Base-by-base conservation (phyloP, 2,329 filamentous ascomycete species). In the Clarireedia hainanense region DNA sequence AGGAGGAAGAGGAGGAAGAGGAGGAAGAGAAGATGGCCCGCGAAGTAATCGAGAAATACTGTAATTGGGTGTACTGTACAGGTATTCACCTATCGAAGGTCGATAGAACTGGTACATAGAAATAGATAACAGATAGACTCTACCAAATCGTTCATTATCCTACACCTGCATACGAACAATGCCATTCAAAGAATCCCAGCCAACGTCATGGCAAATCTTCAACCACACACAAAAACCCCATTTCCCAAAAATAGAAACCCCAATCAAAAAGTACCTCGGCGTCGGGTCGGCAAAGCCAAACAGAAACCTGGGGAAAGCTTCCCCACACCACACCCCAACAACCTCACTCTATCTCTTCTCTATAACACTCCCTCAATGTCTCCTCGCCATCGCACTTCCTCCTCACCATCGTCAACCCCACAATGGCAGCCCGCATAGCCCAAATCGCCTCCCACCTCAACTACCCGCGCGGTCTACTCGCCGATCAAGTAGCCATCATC, bases 401-500 rank as follows among this genome's bases (percentile, higher is more conserved):
- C 3, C 17, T 42, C 6, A 42, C 39, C 7, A 20, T 27, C 3
- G 43, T 4, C 14, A 5, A 50, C 20, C 14, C 26, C 36, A 61
- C 7, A 52, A 69, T 69, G 68, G 63, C 68, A 47, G 63, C 77
- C 66, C 83, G 87, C 60, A 75, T 88, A 50, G 75, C 79, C 42
- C 89, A 94, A 72, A 82, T 95, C 64, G 81, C 85, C 39, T 79
- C 79, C 59, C 89, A 95, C 71, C 81, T 95, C 65, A 91, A 90
- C 74, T 92, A 85, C 74, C 89, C 90, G 39, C 80, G 81, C 67
- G 90, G 90, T 57, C 76, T 95, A 70, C 81, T 95, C 54, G 80
- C 80, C 30, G 87, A 86, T 52, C 89, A 95, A 70, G 83, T 87
- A 15, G 90, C 90, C 66, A 95, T 96, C 70, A 86, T 95, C 69